Evolutionary conservation across 805 yeast species (phyloP), one percentile per base, ranked within the genome.

Genomic region (Metschnikowia noctiluminum): DNA sequence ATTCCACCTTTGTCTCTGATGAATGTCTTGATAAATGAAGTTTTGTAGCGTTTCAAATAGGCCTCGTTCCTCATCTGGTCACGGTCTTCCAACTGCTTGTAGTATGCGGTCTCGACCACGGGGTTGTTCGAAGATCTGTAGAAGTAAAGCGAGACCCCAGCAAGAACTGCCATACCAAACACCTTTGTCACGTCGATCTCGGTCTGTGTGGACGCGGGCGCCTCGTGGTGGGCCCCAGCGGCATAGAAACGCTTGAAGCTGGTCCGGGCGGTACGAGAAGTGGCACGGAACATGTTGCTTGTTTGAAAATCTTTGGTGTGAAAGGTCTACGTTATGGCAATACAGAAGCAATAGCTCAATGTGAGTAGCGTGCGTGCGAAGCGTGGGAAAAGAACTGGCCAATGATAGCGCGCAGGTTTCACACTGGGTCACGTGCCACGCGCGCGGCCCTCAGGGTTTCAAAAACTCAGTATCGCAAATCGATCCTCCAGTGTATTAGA

Each of bases 1-100:
- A 72, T 65, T 44, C 77, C 77, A 45, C 77, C 76, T 56, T 69
- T 71, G 54, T 72, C 77, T 59, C 68, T 69, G 45, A 70, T 71
- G 55, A 66, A 69, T 11, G 62, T 68, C 59, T 69, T 70, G 52
- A 71, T 61, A 59, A 72, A 70, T n/a, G 76, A 71, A 9, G 68
- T 61, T 58, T 72, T 68, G 62, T 72, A 72, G 54, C 68, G 63
- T 52, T 66, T 65, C 47, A 62, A 55, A 61, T 66, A 69, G 48
- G 65, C 69, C 46, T 66, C 74, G 50, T 61, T 64, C 64, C 77
- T 65, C 53, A 62, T 59, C 51, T 60, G 60, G 12, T 51, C 61
- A 45, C 75, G 69, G 28, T 65, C 69, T 28, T 53, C 57, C 38
- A 57, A 63, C 41, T 61, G 60, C 36, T 69, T 67, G 60, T 71